phyloP scores from a whole-genome alignment of 352 stramenopile genomes.

The Salisapilia sapeloensis region DNA sequence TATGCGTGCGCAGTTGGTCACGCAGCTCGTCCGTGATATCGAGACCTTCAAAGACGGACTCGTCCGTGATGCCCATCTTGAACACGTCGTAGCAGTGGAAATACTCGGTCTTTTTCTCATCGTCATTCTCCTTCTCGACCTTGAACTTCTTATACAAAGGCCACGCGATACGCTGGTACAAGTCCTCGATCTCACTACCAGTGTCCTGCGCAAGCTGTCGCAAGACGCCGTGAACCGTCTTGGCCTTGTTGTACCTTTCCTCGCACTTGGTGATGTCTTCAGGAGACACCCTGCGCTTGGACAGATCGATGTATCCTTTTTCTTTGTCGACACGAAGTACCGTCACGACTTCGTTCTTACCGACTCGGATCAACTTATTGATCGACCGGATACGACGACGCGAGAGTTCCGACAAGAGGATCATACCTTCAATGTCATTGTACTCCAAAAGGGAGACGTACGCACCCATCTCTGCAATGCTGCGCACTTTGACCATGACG shows the following conservation, averaged over 20 bases:
- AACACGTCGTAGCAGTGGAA: conserved; percentile 99
- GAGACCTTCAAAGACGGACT: conserved; percentile 75
- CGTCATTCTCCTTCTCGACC: conserved; percentile 57
- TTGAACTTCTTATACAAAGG: conserved; percentile 97
- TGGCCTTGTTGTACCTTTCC: conserved; percentile 99
- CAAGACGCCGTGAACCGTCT: conserved; percentile 95
- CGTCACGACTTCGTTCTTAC: conserved; percentile 99
- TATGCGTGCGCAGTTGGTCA: conserved; percentile 90
- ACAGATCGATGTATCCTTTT: conserved; percentile 99
- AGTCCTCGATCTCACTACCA: conserved; percentile 48
- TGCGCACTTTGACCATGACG: conserved; percentile 91
- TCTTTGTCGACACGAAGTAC: conserved; percentile 99
- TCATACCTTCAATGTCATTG: conserved; percentile 99
- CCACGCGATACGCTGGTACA: conserved; percentile 91
- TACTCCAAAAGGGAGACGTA: conserved; percentile 99
- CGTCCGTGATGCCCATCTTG: conserved; percentile 92
- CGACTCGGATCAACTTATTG: conserved; percentile 99
- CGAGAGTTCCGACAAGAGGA: conserved; percentile 97
- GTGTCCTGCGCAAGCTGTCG: conserved; percentile 77
- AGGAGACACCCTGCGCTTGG: conserved; percentile 96
- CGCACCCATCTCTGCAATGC: conserved; percentile 98
- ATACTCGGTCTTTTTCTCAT: conserved; percentile 85
- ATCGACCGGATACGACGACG: conserved; percentile 98
- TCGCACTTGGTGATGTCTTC: conserved; percentile 99
- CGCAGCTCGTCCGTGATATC: conserved; percentile 80